A percentile compares a stretch with the other conserved stretches of the same genome.
Conservation (phyloP, 2,329 filamentous ascomycete genomes). For the Apiospora saccharicola region DNA sequence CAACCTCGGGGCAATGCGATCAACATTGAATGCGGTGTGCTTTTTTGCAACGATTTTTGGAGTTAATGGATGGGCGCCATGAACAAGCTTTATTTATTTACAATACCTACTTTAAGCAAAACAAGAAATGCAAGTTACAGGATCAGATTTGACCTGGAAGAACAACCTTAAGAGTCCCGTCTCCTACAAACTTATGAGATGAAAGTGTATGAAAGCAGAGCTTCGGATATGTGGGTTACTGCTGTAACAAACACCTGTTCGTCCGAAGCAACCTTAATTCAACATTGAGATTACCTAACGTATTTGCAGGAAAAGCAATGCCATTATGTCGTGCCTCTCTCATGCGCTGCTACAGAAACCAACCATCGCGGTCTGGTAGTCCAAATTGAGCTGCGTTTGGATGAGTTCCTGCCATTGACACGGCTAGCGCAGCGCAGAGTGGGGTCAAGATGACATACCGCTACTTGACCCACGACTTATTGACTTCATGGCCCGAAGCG, state of each 20-base stretch:
- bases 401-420: too few relatives aligned
- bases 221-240: background rate
- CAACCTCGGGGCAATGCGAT: background rate
- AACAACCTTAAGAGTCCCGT: background rate
- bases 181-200: background rate
- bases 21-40: background rate
- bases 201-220: background rate
- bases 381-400: too few relatives aligned
- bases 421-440: too few relatives aligned
- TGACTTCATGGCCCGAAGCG: too few relatives aligned
- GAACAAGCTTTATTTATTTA: background rate
- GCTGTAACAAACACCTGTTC: background rate
- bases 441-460: too few relatives aligned
- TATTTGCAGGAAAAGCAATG: background rate
- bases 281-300: background rate
- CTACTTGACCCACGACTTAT: too few relatives aligned
- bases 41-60: background rate
- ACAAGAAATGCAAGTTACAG: constrained; percentile 3
- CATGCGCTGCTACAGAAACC: too few relatives aligned
- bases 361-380: too few relatives aligned
- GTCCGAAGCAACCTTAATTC: background rate
- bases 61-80: background rate
- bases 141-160: background rate
- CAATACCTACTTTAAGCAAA: background rate
- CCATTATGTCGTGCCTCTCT: too few relatives aligned